Evolutionary conservation across 2,329 filamentous ascomycete genomes (phyloP).

Genomic region (Kalaharituber pfeilii): DNA sequence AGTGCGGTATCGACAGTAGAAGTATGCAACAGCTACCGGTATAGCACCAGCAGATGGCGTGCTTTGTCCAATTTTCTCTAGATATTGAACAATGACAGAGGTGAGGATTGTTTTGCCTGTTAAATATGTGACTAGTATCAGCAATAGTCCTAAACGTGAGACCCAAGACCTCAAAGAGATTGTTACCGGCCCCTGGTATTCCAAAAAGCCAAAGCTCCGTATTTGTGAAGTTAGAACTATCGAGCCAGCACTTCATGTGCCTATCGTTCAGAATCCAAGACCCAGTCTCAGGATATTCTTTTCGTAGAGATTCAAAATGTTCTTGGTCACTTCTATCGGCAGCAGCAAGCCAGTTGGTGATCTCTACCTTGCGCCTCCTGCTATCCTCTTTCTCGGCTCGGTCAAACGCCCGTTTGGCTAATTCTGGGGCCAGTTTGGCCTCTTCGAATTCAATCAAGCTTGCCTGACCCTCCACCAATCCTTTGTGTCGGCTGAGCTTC

Average conservation of each 20-base stretch:
- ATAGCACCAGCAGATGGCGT: no score
- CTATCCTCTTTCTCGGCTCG: slow-evolving; percentile 13
- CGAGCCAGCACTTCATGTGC: slow-evolving; percentile 21
- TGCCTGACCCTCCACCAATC: slow-evolving; percentile 25
- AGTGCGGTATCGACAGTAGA: slow-evolving; percentile 30
- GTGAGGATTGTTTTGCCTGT: slow-evolving; percentile 33
- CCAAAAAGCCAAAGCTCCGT: slow-evolving; percentile 31
- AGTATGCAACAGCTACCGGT: slow-evolving; percentile 25
- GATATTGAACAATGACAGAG: slow-evolving; percentile 27
- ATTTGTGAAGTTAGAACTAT: slow-evolving; percentile 6
- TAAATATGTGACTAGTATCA: slow-evolving; percentile 6
- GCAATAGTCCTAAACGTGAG: neutral
- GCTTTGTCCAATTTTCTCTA: slow-evolving; percentile 10
- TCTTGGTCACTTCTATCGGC: slow-evolving; percentile 20
- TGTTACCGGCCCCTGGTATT: slow-evolving; percentile 28
- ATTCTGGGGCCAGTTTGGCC: slow-evolving; percentile 19
- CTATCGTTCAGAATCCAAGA: slow-evolving; percentile 24
- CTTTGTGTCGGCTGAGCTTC: slow-evolving; percentile 23
- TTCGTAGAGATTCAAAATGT: slow-evolving; percentile 9
- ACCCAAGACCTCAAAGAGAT: no score
- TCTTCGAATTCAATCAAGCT: slow-evolving; percentile 22
- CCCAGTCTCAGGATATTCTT: slow-evolving; percentile 20
- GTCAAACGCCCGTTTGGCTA: slow-evolving; percentile 19
- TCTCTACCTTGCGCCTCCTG: slow-evolving; percentile 10
- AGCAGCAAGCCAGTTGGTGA: slow-evolving; percentile 19